Base-by-base conservation (phyloP, 805 yeast species). In the Nakazawaea holstii region DNA sequence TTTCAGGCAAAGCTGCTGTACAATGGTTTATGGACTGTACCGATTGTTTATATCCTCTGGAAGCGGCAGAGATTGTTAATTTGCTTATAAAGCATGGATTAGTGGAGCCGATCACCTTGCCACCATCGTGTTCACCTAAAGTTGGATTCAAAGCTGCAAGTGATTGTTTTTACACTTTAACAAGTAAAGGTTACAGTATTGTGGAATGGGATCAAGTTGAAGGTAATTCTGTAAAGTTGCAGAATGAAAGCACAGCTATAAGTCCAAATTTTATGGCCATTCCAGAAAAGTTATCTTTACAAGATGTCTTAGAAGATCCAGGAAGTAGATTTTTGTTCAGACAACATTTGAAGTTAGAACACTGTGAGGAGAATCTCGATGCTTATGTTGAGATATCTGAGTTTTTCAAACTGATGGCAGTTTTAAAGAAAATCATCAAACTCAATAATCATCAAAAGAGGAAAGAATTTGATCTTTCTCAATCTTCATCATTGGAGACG, bases 1-100 rank as follows among this genome's bases (percentile, higher is more conserved):
- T 87, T 52, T 74, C 86, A 1, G 95, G 97, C 0, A 85, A 85
- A 55, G 84, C 94, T 0, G 68, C 84, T 0, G 75, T 82, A 64
- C 97, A 90, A 58, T 92, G 96, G 96, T 58, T 92, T 6, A 73
- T 84, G 79, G 98, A 92, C 53, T 90, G 97, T 58, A 86, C 96
- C 0, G 94, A 87, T 57, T 69, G 83, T 1, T 60, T 81, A 53
- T 72, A 72, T 44, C 59, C 64, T 0, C 65, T 67, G 10, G 87
- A 80, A 49, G 84, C 88, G 0, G 58, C 68, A 0, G 73, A 73
- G 20, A 63, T 84, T 10, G 78, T 82, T 0, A 68, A 72, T 4
- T 57, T 78, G 10, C 74, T 86, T 49, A 52, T 77, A 33, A 72
- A 69, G 41, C 55, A 67, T 36, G 73, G 73, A 0, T 60, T 83